phyloP scores from a whole-genome alignment of 345 rosid species.

The Nephelium lappaceum region DNA sequence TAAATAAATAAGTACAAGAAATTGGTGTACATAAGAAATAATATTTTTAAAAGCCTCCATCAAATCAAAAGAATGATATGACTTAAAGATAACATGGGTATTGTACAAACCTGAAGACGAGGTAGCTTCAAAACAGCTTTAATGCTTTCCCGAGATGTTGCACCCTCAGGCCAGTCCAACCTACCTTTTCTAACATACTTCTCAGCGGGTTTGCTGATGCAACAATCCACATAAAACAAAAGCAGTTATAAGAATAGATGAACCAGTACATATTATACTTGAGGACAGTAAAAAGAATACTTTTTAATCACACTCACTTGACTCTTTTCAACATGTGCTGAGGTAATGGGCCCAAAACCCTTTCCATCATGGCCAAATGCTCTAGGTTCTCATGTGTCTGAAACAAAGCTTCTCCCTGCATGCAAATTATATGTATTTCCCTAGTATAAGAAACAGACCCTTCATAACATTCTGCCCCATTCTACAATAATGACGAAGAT shows the following conservation, averaged over 20 bases:
- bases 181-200: conserved; percentile 60
- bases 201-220: conserved; percentile 60
- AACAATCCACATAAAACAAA: conserved; percentile 13
- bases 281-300: background rate
- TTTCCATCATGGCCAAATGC: conserved; percentile 82
- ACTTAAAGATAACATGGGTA: background rate
- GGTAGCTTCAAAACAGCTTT: conserved; percentile 61
- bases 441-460: background rate
- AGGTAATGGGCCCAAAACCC: conserved; percentile 66
- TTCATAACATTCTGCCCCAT: background rate
- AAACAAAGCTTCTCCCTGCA: conserved; percentile 75
- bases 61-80: background rate
- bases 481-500: background rate
- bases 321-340: conserved; percentile 60
- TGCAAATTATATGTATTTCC: background rate
- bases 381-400: conserved; percentile 77
- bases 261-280: background rate
- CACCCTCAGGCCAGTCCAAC: conserved; percentile 73
- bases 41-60: background rate
- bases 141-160: conserved; percentile 67
- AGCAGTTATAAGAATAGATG: conserved; percentile 6
- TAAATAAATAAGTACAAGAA: background rate
- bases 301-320: conserved; percentile 40
- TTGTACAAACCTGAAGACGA: conserved; percentile 55
- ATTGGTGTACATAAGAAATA: background rate